phyloP scores from a whole-genome alignment of 1,139 yeast genomes.

The Geotrichum fermentans region DNA sequence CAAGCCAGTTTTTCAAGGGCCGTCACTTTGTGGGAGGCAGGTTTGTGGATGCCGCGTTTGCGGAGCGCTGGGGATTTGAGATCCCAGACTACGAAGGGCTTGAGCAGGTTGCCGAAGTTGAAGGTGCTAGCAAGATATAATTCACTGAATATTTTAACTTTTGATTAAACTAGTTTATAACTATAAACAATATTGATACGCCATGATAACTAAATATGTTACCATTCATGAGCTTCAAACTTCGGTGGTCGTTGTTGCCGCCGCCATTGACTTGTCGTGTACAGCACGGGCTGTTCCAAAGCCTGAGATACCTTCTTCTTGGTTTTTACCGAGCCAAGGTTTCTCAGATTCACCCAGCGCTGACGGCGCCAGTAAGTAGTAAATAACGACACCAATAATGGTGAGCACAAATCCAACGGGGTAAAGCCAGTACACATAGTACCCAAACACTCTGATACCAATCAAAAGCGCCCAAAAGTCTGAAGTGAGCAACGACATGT shows the following conservation, averaged over 20 bases:
- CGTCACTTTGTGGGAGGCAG: conserved; percentile 87
- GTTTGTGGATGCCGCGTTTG: conserved; percentile 62
- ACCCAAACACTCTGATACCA: conserved; percentile 43
- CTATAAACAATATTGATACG: background rate
- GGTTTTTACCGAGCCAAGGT: conserved; percentile 45
- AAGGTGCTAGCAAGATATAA: background rate
- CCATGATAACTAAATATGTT: too few relatives aligned
- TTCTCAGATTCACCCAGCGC: conserved; percentile 40
- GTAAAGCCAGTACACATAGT: conserved; percentile 44
- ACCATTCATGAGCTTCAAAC: too few relatives aligned
- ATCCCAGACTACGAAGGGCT: conserved; percentile 50
- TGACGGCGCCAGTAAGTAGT: conserved; percentile 39
- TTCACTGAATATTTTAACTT: background rate
- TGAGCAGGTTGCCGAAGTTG: conserved; percentile 45
- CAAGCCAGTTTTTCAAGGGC: conserved; percentile 50
- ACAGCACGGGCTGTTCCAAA: conserved; percentile 38
- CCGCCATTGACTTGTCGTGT: background rate
- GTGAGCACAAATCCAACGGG: conserved; percentile 45
- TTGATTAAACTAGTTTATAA: background rate
- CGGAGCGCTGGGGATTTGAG: conserved; percentile 65
- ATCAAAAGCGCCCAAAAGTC: conserved; percentile 45
- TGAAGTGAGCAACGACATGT: conserved; percentile 41
- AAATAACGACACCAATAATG: conserved; percentile 40
- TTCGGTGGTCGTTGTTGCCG: too few relatives aligned
- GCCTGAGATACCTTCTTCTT: conserved; percentile 40